Evolutionary conservation across 441 rosid genomes (phyloP).

Genomic region (Gossypium gossypioides): DNA sequence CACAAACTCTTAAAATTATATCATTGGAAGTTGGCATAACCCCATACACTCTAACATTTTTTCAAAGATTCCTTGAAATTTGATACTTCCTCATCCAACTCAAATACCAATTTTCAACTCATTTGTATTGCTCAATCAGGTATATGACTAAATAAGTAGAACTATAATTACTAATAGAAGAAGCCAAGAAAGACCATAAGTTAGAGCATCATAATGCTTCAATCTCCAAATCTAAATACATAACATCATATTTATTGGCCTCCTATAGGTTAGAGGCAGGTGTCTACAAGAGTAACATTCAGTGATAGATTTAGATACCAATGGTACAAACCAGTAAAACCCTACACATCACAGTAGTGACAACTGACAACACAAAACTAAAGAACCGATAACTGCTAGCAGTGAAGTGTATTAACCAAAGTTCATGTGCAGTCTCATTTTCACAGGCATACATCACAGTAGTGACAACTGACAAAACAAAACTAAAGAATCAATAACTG

Average conservation of each 20-base stretch:
- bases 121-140: neutral
- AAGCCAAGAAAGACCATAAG: neutral
- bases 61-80: neutral
- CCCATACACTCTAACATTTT: neutral
- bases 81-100: constrained; percentile 1
- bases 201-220: neutral
- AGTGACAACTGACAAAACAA: neutral
- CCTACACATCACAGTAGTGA: neutral
- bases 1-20: neutral
- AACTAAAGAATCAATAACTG: neutral
- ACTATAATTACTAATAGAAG: neutral
- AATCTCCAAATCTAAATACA: neutral
- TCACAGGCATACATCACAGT: neutral
- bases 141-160: constrained; percentile 1
- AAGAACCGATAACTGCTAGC: neutral
- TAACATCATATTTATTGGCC: neutral
- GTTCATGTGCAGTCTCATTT: constrained; percentile 6
- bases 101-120: neutral
- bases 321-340: neutral
- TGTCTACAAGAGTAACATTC: neutral
- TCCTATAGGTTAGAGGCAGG: neutral
- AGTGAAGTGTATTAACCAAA: neutral
- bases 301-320: neutral
- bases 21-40: neutral
- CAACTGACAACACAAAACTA: neutral